These are phyloP conservation scores for Coemansia guatemalensis DNA, from an alignment of 192 early-diverging fungal genomes.

Conservation along the genomic window DNA sequence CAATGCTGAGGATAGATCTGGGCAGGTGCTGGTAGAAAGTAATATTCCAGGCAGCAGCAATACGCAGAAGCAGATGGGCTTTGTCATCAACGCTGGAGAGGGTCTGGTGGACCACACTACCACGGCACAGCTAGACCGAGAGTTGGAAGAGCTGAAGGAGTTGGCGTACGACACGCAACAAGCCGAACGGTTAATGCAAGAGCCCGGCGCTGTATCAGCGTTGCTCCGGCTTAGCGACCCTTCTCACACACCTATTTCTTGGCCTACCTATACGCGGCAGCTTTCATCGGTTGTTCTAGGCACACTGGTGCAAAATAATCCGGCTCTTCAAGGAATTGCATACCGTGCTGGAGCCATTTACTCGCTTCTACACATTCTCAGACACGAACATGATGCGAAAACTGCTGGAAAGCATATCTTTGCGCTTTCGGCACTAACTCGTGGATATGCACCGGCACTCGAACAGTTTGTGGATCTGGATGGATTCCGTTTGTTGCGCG, in stretches of 20 bases:
- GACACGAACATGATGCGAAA: conserved; percentile 13
- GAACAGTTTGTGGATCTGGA: conserved; percentile 33
- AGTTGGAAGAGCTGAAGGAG: conserved; percentile 57
- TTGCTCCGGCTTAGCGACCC: conserved; percentile 46
- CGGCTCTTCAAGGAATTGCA: conserved; percentile 20
- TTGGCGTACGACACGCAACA: conserved; percentile 59
- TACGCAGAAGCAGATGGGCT: conserved; percentile 4
- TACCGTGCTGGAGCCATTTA: conserved; percentile 18
- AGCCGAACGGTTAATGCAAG: conserved; percentile 51
- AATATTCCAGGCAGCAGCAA: conserved; percentile 15
- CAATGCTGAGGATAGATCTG: neutral
- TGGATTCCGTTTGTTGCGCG: conserved; percentile 24
- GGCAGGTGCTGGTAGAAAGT: too few relatives aligned
- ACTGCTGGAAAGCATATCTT: conserved; percentile 37
- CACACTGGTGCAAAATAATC: conserved; percentile 58
- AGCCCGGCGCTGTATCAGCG: conserved; percentile 23
- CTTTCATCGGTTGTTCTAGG: conserved; percentile 56
- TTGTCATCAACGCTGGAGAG: neutral
- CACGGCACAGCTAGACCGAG: neutral
- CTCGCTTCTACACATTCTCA: conserved; percentile 16
- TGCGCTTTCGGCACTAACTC: conserved; percentile 44
- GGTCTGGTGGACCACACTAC: conserved; percentile 9
- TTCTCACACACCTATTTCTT: neutral
- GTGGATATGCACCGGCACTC: conserved; percentile 37
- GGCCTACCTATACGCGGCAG: conserved; percentile 32